Evolutionary conservation across 1,284 basidiomycete genomes (phyloP).

Genomic region (Moniliophthora roreri): DNA sequence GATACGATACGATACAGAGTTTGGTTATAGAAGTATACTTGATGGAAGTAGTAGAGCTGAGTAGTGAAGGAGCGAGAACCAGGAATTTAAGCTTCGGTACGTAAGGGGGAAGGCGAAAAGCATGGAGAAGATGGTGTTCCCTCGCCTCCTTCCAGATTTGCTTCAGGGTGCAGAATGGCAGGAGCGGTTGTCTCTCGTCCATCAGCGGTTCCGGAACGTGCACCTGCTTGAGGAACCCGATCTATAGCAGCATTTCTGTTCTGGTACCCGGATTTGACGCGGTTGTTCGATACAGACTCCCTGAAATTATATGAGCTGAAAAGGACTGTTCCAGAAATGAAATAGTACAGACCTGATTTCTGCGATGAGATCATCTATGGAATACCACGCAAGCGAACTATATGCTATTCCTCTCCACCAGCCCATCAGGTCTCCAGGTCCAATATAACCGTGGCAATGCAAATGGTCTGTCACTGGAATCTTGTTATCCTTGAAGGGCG

Average conservation of each 20-base stretch:
- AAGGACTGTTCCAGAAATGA: not conserved
- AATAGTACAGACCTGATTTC: slow-evolving; percentile 63
- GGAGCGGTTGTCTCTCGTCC: slow-evolving; percentile 60
- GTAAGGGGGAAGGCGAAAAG: not conserved
- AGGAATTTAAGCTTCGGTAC: not conserved
- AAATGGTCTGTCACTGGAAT: slow-evolving; percentile 77
- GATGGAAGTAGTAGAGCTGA: too few relatives aligned
- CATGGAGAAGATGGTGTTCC: not conserved
- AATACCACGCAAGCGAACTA: slow-evolving; percentile 69
- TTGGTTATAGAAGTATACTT: too few relatives aligned
- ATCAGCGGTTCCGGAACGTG: slow-evolving; percentile 61
- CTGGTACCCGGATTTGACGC: slow-evolving; percentile 65
- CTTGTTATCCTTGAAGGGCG: slow-evolving; percentile 71
- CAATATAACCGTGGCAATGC: slow-evolving; percentile 71
- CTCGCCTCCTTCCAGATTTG: slow-evolving; percentile 43
- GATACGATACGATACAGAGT: too few relatives aligned
- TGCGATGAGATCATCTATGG: slow-evolving; percentile 74
- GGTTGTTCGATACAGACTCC: slow-evolving; percentile 72
- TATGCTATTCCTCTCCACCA: slow-evolving; percentile 74
- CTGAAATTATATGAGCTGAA: slow-evolving; percentile 32
- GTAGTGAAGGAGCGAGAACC: too few relatives aligned
- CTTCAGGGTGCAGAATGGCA: slow-evolving; percentile 47
- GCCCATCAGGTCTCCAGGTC: slow-evolving; percentile 60
- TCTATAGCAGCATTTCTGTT: slow-evolving; percentile 64
- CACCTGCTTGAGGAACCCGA: slow-evolving; percentile 63